Evolutionary conservation across 306 rosid genomes (phyloP).

Genomic region (Pterocarpus macrocarpus): DNA sequence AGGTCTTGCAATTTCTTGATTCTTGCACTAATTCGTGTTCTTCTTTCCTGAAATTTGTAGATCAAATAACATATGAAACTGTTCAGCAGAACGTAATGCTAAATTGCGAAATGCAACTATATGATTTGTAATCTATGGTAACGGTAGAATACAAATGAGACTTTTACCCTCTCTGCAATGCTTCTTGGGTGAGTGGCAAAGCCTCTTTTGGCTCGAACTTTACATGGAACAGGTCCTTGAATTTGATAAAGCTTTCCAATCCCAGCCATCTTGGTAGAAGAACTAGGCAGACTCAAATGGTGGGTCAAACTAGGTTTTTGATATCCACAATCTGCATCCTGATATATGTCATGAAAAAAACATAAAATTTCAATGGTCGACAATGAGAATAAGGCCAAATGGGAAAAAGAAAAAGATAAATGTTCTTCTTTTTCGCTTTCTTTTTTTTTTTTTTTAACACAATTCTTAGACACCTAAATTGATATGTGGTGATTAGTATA

Average conservation of each 20-base stretch:
- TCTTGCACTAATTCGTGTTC: conserved; percentile 83
- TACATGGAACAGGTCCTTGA: conserved; percentile 77
- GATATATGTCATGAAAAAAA: neutral
- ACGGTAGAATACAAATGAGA: neutral
- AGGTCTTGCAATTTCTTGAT: conserved; percentile 82
- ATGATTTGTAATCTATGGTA: neutral
- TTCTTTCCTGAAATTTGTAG: conserved; percentile 69
- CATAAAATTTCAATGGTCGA: conserved; percentile 20
- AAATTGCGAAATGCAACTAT: neutral
- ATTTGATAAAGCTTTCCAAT: conserved; percentile 58
- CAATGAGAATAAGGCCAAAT: neutral
- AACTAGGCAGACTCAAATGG: conserved; percentile 75
- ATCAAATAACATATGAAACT: conserved; percentile 18
- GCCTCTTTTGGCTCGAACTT: conserved; percentile 92
- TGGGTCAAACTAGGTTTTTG: conserved; percentile 58
- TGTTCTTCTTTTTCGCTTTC: too few species aligned
- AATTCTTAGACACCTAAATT: too few species aligned
- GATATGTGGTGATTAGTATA: too few species aligned
- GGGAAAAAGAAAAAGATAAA: neutral
- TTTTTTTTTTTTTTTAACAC: too few species aligned
- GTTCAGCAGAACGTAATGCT: neutral
- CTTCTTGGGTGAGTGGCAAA: conserved; percentile 97
- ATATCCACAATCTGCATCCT: conserved; percentile 61
- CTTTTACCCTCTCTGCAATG: conserved; percentile 92
- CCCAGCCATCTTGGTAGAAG: conserved; percentile 53